Conservation (phyloP, 2,329 filamentous ascomycete genomes). For the Metarhizium robertsii region DNA sequence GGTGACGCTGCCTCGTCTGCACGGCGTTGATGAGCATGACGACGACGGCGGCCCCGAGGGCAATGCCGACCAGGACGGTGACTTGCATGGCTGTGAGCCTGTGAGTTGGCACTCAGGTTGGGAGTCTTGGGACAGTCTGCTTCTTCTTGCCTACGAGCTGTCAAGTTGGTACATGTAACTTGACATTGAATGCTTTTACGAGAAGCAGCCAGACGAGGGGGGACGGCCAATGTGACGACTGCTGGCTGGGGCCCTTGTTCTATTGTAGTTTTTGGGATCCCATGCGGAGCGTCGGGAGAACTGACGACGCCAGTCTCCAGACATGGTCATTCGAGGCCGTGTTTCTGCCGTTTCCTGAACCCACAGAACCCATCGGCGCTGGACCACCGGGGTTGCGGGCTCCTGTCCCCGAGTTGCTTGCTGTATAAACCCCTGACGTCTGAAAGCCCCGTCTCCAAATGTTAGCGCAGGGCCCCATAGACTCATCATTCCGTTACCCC, state of each 20-base stretch:
- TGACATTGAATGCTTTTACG: too few relatives aligned
- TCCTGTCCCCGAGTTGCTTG: too few relatives aligned
- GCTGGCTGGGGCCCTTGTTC: neutral
- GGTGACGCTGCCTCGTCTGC: constrained; percentile 3
- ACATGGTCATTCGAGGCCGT: neutral
- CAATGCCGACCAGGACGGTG: neutral
- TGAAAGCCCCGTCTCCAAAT: too few relatives aligned
- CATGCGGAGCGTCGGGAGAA: neutral
- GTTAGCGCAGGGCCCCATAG: too few relatives aligned
- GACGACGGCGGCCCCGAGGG: constrained; percentile 5
- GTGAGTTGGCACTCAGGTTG: too few relatives aligned
- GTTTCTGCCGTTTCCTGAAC: neutral
- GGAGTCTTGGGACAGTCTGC: too few relatives aligned
- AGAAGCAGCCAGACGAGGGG: too few relatives aligned
- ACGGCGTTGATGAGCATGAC: constrained; percentile 7
- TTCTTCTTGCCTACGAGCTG: neutral
- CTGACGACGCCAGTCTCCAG: neutral
- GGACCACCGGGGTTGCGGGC: too few relatives aligned
- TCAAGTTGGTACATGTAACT: too few relatives aligned
- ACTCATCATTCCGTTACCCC: too few relatives aligned
- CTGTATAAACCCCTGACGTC: too few relatives aligned
- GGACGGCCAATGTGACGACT: too few relatives aligned
- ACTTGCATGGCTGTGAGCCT: neutral
- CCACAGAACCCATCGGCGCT: neutral
- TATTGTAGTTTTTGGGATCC: neutral